A percentile compares a stretch with the other conserved stretches of the same genome.
These are phyloP conservation scores for Schwanniomyces pseudopolymorphus DNA, from an alignment of 805 yeast genomes.

Conservation along the genomic window DNA sequence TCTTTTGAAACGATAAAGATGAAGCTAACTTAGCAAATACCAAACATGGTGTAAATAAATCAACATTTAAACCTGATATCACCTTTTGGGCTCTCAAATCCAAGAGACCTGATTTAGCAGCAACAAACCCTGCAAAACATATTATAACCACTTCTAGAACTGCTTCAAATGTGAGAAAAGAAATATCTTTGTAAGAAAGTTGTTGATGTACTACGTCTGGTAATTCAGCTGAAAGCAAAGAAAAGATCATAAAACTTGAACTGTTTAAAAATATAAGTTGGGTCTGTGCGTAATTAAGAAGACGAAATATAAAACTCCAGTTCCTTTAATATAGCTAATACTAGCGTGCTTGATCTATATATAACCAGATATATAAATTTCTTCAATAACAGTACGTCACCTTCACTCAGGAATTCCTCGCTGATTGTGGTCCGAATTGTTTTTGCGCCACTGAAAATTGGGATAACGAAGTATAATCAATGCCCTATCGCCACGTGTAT, in stretches of 20 bases:
- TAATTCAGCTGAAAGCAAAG: not conserved
- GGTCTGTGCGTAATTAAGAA: too few species aligned
- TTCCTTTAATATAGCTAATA: not conserved
- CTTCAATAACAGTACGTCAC: not conserved
- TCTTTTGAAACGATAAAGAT: conserved; percentile 68
- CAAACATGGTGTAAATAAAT: conserved; percentile 91
- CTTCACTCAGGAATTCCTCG: not conserved
- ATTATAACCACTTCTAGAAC: conserved; percentile 87
- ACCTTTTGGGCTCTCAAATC: conserved; percentile 73
- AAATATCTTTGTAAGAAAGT: conserved; percentile 42
- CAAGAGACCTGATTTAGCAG: conserved; percentile 72
- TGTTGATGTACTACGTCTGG: conserved; percentile 6
- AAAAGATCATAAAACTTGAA: not conserved
- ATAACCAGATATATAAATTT: not conserved
- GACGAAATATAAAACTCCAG: not conserved
- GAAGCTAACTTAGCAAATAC: conserved; percentile 79
- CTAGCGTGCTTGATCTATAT: not conserved
- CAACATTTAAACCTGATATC: conserved; percentile 78
- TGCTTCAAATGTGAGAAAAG: conserved; percentile 84
- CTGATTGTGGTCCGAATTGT: not conserved
- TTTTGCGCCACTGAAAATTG: not conserved
- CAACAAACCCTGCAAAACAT: conserved; percentile 81
- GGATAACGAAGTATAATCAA: not conserved
- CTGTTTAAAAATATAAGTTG: not conserved
- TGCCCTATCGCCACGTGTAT: not conserved